A percentile compares a stretch with the other conserved stretches of the same genome.
Conservation (phyloP, 2,329 filamentous ascomycete species). For the Septoria linicola region DNA sequence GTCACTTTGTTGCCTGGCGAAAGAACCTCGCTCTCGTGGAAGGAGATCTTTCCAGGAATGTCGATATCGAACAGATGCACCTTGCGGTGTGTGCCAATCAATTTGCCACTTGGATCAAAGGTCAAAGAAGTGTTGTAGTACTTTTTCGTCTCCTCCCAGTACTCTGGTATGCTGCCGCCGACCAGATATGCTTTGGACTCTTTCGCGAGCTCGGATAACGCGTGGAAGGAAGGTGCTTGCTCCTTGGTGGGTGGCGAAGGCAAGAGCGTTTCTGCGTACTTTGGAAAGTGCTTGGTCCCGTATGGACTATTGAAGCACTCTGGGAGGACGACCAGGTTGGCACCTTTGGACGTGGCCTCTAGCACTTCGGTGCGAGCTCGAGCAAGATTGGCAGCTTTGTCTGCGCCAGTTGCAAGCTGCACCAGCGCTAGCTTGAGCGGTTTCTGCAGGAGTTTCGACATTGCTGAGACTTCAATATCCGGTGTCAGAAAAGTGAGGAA, state of each 20-base stretch:
- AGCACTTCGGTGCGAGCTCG: slow-evolving; percentile 80
- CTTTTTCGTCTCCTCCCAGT: slow-evolving; percentile 62
- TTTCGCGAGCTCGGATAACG: slow-evolving; percentile 73
- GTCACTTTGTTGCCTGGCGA: slow-evolving; percentile 82
- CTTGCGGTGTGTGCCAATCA: slow-evolving; percentile 89
- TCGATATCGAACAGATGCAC: slow-evolving; percentile 97
- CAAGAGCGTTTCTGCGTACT: slow-evolving; percentile 84
- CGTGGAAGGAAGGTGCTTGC: slow-evolving; percentile 80
- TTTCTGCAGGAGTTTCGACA: slow-evolving; percentile 65
- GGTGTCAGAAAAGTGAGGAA: background rate
- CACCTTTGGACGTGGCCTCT: slow-evolving; percentile 72
- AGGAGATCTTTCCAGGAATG: slow-evolving; percentile 91
- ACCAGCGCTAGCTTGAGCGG: slow-evolving; percentile 77
- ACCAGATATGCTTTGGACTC: slow-evolving; percentile 79
- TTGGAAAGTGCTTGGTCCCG: slow-evolving; percentile 84
- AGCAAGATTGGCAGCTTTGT: slow-evolving; percentile 81
- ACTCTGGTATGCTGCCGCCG: slow-evolving; percentile 90
- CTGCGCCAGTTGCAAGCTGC: slow-evolving; percentile 70
- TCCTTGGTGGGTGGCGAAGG: slow-evolving; percentile 70
- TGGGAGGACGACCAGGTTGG: slow-evolving; percentile 84
- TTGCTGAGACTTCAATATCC: slow-evolving; percentile 27
- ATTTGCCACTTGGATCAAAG: slow-evolving; percentile 73
- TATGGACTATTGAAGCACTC: slow-evolving; percentile 99
- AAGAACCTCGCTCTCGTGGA: slow-evolving; percentile 86
- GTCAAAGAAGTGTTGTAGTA: slow-evolving; percentile 90